These are phyloP conservation scores for Apophysomyces elegans DNA, from an alignment of 371 early-diverging fungal species.

Conservation along the genomic window DNA sequence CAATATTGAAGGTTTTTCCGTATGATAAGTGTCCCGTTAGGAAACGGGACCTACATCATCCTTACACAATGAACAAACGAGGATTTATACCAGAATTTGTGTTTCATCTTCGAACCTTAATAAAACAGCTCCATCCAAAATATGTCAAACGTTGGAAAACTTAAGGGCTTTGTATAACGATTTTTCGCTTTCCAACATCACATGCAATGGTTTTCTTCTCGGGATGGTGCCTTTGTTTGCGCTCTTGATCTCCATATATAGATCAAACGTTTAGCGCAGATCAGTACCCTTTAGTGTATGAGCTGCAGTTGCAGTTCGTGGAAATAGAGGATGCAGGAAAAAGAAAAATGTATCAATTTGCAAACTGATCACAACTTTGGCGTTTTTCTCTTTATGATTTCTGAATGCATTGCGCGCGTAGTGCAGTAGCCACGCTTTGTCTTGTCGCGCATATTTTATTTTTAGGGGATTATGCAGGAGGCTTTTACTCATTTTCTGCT, in stretches of 20 bases:
- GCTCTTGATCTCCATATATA: background rate
- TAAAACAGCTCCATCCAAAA: background rate
- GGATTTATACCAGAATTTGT: background rate
- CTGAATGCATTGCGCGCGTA: background rate
- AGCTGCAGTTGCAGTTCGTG: background rate
- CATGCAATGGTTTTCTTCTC: background rate
- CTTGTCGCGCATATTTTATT: background rate
- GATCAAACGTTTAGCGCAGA: background rate
- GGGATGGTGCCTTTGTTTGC: background rate
- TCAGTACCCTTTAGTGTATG: slow-evolving; percentile 2
- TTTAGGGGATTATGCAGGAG: background rate
- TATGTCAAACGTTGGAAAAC: background rate
- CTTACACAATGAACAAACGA: slow-evolving; percentile 5
- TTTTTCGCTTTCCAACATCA: background rate
- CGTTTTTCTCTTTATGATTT: no score
- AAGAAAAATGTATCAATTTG: no score
- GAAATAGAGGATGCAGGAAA: background rate
- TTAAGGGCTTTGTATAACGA: background rate
- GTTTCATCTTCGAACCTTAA: slow-evolving; percentile 6
- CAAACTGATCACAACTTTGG: no score
- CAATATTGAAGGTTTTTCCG: slow-evolving; percentile 5
- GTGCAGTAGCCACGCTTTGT: background rate
- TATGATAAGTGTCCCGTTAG: background rate
- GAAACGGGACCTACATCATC: slow-evolving; percentile 10
- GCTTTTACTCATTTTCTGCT: background rate